phyloP scores from a whole-genome alignment of 352 stramenopile genomes.

The Globisporangium recalcitrans region DNA sequence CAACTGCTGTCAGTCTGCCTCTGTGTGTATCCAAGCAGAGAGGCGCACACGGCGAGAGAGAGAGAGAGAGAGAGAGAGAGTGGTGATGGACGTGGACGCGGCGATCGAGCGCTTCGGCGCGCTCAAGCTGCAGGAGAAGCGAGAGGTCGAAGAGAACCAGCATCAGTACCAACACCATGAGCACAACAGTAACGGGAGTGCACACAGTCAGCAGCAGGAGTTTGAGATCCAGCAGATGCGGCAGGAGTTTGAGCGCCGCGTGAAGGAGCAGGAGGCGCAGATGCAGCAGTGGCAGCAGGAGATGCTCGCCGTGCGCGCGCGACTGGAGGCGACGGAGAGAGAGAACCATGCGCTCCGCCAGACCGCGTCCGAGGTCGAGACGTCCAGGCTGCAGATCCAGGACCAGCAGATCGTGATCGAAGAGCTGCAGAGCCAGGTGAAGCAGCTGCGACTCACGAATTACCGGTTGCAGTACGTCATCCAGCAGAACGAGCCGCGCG shows the following conservation, averaged over 20 bases:
- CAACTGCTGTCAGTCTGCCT: background rate
- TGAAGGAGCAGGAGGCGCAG: constrained; percentile 43
- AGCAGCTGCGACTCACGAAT: constrained; percentile 62
- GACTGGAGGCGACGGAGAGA: constrained; percentile 37
- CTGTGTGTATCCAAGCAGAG: background rate
- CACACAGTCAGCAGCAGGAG: constrained; percentile 19
- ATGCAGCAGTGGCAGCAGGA: constrained; percentile 44
- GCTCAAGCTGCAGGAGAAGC: constrained; percentile 57
- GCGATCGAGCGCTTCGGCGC: constrained; percentile 71
- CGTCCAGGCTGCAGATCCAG: constrained; percentile 36
- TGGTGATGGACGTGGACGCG: constrained; percentile 48
- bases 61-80: background rate
- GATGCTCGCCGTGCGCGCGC: constrained; percentile 40
- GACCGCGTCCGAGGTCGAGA: constrained; percentile 34
- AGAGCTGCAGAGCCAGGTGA: constrained; percentile 60
- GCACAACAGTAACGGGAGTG: background rate
- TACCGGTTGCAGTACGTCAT: constrained; percentile 68
- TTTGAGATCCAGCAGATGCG: constrained; percentile 41
- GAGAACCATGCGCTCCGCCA: constrained; percentile 54
- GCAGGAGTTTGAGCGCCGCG: constrained; percentile 37
- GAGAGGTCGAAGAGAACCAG: background rate
- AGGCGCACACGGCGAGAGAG: background rate
- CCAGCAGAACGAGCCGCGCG: constrained; percentile 56
- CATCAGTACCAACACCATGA: constrained; percentile 16
- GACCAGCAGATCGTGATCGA: constrained; percentile 68